A percentile compares a stretch with the other conserved stretches of the same genome.
Conservation (phyloP, 140 eudicot genomes). For the Flaveria floridana region DNA sequence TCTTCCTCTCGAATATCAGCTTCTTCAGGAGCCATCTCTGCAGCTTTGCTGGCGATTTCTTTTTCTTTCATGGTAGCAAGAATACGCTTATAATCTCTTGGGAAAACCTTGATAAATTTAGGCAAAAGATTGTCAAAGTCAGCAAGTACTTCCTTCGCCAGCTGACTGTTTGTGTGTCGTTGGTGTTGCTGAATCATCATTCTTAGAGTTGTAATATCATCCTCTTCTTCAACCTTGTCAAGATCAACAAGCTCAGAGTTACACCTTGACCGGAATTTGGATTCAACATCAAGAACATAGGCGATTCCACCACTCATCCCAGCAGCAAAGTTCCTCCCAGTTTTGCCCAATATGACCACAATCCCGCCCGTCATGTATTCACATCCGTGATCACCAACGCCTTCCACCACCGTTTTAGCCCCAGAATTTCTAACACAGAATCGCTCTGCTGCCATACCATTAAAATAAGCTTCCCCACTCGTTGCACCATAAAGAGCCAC, state of each 20-base stretch:
- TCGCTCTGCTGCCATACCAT: constrained; percentile 99
- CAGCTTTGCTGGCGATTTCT: constrained; percentile 49
- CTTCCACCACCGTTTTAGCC: constrained; percentile 95
- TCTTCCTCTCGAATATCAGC: constrained; percentile 75
- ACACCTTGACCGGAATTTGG: constrained; percentile 70
- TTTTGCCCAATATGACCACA: constrained; percentile 83
- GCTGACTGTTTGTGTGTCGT: constrained; percentile 84
- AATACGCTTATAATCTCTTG: constrained; percentile 81
- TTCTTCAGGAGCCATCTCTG: constrained; percentile 58
- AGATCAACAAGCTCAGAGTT: constrained; percentile 91
- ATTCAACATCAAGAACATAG: constrained; percentile 79
- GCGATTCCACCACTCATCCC: constrained; percentile 99
- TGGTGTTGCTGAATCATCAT: constrained; percentile 99
- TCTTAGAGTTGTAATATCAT: constrained; percentile 73
- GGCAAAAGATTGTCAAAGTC: constrained; percentile 76
- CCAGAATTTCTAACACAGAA: constrained; percentile 97
- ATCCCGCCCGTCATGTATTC: constrained; percentile 99
- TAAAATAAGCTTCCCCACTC: constrained; percentile 90
- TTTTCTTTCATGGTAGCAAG: constrained; percentile 64
- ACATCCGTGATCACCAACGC: constrained; percentile 98
- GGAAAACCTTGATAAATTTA: constrained; percentile 85
- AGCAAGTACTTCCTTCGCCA: constrained; percentile 81
- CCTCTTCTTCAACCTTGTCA: constrained; percentile 89
- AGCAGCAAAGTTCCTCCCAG: constrained; percentile 97
- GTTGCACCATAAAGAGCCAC: constrained; percentile 97